Evolutionary conservation across 805 yeast genomes (phyloP), one percentile per base, ranked within the genome.

Genomic region (Vanderwaltozyma verrucispora): DNA sequence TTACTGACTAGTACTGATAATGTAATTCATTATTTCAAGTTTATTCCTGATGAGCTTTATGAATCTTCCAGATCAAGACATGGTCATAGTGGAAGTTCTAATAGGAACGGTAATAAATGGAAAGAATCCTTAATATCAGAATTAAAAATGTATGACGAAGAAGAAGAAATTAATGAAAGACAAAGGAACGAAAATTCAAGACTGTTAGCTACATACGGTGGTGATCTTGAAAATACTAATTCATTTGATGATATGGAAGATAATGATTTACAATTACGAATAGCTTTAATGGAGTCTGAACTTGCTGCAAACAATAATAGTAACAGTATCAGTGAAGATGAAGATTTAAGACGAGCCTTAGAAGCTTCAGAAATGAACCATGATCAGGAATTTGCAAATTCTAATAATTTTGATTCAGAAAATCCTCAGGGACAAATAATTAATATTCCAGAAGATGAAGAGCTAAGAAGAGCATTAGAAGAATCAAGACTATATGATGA

Each of bases 271-370:
- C 59, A 56, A 31, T 38, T 59, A 30, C 42, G 48, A 35, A 59
- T 60, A 33, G 64, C 64, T 2, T 33, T 60, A 20, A 41, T 59
- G 47, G 64, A 60, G 38, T 60, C 64, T 2, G 48, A 49, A 37
- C 37, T 29, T 13, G 39, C 33, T 3, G 21, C 27, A 8, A 28
- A 23, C 24, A 20, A 13, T 28, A 25, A 9, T 20, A 15, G 9
- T 26, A 8, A 30, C 6, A 12, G 17, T 15, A 14, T 9, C 16
- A 27, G 3, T 6, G 21, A 11, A 16, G 13, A 13, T 18, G 48
- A 37, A 9, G 46, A 48, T 7, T 33, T 51, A 4, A 28, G 38
- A 33, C 37, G 50, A 31, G 55, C 48, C 1, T 28, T 53, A 12
- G 47, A 42, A 29, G 58, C 51, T 27, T 46, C 50, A 18, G 37